A percentile compares a stretch with the other conserved stretches of the same genome.
phyloP scores from a whole-genome alignment of 1,284 basidiomycete species.

The Ceratobasidium sp. region DNA sequence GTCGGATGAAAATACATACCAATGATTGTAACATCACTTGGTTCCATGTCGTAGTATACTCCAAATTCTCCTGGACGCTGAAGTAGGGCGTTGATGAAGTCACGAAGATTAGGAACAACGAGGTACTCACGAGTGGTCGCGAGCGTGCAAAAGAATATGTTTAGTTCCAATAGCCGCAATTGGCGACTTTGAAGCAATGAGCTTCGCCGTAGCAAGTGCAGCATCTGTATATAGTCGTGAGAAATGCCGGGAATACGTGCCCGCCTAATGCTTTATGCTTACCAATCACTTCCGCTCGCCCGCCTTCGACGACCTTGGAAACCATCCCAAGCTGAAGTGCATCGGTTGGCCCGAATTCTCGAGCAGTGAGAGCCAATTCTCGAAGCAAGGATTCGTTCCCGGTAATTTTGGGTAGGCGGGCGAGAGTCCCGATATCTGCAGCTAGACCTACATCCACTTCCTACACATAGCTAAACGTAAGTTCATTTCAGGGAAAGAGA shows the following conservation, averaged over 20 bases:
- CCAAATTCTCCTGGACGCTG: constrained; percentile 83
- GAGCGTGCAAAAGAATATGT: constrained; percentile 76
- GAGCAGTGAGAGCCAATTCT: constrained; percentile 85
- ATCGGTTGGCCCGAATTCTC: constrained; percentile 78
- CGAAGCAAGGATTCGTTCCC: constrained; percentile 84
- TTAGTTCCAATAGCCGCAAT: constrained; percentile 88
- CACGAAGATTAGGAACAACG: neutral
- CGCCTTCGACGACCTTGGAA: constrained; percentile 79
- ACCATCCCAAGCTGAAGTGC: constrained; percentile 83
- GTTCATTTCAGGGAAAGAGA: neutral
- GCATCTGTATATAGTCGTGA: constrained; percentile 64
- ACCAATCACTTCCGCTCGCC: constrained; percentile 65
- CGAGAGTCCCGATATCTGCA: constrained; percentile 91
- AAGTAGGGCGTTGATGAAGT: too few species aligned
- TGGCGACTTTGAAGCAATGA: constrained; percentile 84
- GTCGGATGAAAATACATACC: constrained; percentile 60
- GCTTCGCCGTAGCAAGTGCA: constrained; percentile 75
- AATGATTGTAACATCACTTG: constrained; percentile 75
- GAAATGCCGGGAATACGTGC: neutral
- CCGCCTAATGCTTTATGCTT: constrained; percentile 47
- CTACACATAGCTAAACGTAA: constrained; percentile 58
- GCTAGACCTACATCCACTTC: constrained; percentile 93
- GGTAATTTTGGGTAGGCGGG: constrained; percentile 84
- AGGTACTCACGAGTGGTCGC: constrained; percentile 77
- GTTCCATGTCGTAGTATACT: constrained; percentile 87